Conservation (phyloP, 768 basidiomycete genomes). For the Kwoniella heveanensis region DNA sequence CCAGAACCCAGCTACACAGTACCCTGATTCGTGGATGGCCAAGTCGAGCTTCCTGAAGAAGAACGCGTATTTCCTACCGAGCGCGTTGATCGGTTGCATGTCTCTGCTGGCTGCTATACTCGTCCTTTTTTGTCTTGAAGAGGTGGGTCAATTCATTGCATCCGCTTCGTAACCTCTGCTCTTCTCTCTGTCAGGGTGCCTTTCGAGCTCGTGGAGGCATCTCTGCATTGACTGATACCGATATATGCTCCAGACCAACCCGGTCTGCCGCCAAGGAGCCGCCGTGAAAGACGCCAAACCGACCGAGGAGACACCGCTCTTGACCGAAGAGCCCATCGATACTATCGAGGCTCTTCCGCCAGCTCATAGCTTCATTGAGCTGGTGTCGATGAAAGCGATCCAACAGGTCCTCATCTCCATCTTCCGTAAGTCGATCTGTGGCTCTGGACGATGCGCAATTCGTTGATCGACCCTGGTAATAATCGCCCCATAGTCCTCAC, state of each 20-base stretch:
- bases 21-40: conserved; percentile 9
- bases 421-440: conserved; percentile 6
- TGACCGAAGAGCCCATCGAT: conserved; percentile 9
- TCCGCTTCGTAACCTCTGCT: neutral
- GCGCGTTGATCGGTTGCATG: neutral
- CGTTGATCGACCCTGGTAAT: neutral
- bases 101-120: conserved; percentile 9
- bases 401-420: conserved; percentile 12
- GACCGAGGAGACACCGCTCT: neutral
- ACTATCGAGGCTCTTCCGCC: conserved; percentile 6
- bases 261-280: neutral
- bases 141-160: conserved; percentile 21
- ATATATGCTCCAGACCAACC: neutral
- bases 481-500: conserved; percentile 20
- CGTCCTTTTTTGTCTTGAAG: conserved; percentile 30
- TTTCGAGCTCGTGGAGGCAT: too few relatives aligned
- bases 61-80: conserved; percentile 10
- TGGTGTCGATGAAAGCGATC: conserved; percentile 22
- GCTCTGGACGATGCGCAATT: neutral
- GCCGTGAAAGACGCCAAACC: conserved; percentile 1
- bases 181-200: neutral
- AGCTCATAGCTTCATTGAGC: conserved; percentile 10
- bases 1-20: conserved; percentile 16
- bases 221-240: neutral
- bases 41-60: neutral